These are phyloP conservation scores for Neurospora pannonica DNA, from an alignment of 495 filamentous ascomycete species.

Conservation along the genomic window DNA sequence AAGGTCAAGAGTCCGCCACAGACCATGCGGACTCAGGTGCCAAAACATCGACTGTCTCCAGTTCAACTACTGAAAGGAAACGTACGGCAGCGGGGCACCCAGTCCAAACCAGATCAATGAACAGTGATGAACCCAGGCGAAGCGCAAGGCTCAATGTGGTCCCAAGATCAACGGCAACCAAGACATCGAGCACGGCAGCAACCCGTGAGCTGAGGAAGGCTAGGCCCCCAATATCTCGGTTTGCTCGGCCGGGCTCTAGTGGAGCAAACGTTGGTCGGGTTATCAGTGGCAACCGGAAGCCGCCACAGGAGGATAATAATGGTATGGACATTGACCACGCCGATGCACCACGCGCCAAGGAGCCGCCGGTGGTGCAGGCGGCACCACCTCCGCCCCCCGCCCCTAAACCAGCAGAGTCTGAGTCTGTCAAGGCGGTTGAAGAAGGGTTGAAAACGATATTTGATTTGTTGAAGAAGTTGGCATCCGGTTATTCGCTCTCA, in stretches of 20 bases:
- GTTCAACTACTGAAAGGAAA: conserved; percentile 53
- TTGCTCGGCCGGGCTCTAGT: conserved; percentile 42
- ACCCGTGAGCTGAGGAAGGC: conserved; percentile 70
- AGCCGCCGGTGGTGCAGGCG: conserved; percentile 19
- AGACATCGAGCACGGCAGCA: conserved; percentile 49
- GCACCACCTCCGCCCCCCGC: conserved; percentile 7
- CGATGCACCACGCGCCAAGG: conserved; percentile 43
- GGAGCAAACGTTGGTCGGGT: conserved; percentile 65
- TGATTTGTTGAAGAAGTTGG: conserved; percentile 74
- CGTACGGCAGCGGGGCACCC: conserved; percentile 78
- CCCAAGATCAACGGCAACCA: conserved; percentile 40
- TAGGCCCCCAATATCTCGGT: conserved; percentile 50
- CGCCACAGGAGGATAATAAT: conserved; percentile 48
- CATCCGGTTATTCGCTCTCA: conserved; percentile 64
- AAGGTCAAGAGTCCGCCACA: conserved; percentile 19
- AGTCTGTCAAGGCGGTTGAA: conserved; percentile 47
- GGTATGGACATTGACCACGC: conserved; percentile 52
- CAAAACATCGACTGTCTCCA: conserved; percentile 15
- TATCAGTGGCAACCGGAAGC: conserved; percentile 78
- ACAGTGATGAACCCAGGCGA: conserved; percentile 59
- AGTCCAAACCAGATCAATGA: conserved; percentile 47
- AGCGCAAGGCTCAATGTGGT: conserved; percentile 64
- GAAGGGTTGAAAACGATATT: conserved; percentile 70
- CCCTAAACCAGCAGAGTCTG: conserved; percentile 36
- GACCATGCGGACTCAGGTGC: conserved; percentile 15